Base-by-base conservation (phyloP, 768 basidiomycete genomes). In the Calocera cornea region DNA sequence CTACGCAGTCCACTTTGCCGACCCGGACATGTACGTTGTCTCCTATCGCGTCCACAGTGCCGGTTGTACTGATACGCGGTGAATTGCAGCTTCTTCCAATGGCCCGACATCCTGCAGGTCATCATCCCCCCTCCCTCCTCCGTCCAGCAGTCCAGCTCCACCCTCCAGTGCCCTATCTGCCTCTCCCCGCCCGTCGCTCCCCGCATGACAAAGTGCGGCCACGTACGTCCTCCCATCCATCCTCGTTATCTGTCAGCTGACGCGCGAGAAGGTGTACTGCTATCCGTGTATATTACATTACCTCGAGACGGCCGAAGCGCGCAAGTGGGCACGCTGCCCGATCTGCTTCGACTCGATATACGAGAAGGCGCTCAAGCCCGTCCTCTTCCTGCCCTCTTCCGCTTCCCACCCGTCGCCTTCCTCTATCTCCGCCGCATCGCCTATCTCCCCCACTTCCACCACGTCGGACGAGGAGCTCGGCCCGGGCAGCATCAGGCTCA, bases 151-250 rank as follows among this genome's bases (percentile, higher is more conserved):
- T 29, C 14, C 24, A 65, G 83, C 86, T 64, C 41, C 67, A 79
- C 79, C 49, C 80, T 80, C 65, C 75, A 77, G 27, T 99, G 97
- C 78, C 97, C 97, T 1, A 98, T 99, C 70, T 99, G 97, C 78
- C 82, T 99, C 44, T 91, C 92, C 44, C 85, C 90, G 44, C 95
- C 94, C 2, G 84, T 86, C 44, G 91, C 91, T 33, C 90, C 93
- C 17, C 82, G 95, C 64, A 93, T 94, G 87, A 97, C 95, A 27
- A 95, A 92, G 80, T 98, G 95, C 72, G 95, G 95, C 63, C 97
- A 99, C 83, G 94, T 95, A 72, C 78, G 91, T 87, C 24, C 68
- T 49, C 64, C 36, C 36, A 5, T 31, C 29, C 33, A 41, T 24
- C 17, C 19, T 41, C 31, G 36, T 31, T n/a, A 10, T 27, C 2